These are phyloP conservation scores for Anthostomella pinea DNA, from an alignment of 2,329 filamentous ascomycete species.

Conservation along the genomic window DNA sequence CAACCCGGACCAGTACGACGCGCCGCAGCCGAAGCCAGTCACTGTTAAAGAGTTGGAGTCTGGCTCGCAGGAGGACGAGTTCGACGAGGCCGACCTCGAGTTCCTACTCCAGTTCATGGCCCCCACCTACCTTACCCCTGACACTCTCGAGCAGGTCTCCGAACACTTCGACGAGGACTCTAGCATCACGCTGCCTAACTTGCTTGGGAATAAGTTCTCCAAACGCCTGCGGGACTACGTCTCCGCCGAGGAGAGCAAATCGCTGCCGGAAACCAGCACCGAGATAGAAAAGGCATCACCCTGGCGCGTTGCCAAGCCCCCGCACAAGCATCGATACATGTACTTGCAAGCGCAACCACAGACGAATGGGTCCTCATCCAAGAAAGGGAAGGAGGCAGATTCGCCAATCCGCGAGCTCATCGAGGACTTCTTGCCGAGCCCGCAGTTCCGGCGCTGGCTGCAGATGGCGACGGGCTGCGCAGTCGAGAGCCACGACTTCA, in stretches of 20 bases:
- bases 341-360: conserved; percentile 65
- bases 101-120: conserved; percentile 89
- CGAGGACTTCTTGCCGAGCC: conserved; percentile 78
- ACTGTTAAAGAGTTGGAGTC: conserved; percentile 38
- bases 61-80: conserved; percentile 49
- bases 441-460: conserved; percentile 87
- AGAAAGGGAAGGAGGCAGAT: conserved; percentile 37
- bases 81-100: conserved; percentile 78
- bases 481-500: conserved; percentile 69
- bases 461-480: conserved; percentile 74
- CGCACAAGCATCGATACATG: conserved; percentile 92
- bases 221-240: conserved; percentile 69
- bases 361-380: too few species aligned
- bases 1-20: conserved; percentile 85
- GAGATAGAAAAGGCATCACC: conserved; percentile 57
- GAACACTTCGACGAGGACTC: conserved; percentile 80
- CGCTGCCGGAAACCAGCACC: conserved; percentile 44
- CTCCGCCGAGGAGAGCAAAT: conserved; percentile 57
- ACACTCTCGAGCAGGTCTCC: conserved; percentile 79
- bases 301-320: conserved; percentile 80
- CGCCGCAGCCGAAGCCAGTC: conserved; percentile 63
- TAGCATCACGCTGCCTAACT: conserved; percentile 75
- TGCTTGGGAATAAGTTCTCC: conserved; percentile 77
- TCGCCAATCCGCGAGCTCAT: conserved; percentile 74
- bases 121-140: conserved; percentile 86